A percentile compares a stretch with the other conserved stretches of the same genome.
These are phyloP conservation scores for Phytophthora hibernalis DNA, from an alignment of 352 stramenopile species.

Conservation along the genomic window DNA sequence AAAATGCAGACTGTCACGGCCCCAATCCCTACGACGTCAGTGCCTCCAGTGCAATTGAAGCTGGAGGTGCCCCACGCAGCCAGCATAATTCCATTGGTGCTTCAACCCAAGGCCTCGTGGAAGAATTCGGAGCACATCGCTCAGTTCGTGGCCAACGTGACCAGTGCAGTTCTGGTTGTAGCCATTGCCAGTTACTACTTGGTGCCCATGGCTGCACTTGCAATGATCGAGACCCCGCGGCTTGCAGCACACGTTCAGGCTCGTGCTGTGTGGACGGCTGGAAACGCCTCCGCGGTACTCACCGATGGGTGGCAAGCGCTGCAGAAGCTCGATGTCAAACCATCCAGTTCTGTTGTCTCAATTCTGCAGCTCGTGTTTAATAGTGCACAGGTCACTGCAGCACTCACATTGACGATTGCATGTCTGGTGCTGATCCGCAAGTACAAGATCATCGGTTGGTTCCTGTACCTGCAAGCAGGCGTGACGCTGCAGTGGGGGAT, in stretches of 20 bases:
- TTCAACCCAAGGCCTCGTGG: constrained; percentile 50
- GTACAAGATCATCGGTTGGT: constrained; percentile 74
- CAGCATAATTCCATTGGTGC: constrained; percentile 18
- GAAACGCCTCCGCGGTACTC: constrained; percentile 35
- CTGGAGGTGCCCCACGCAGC: constrained; percentile 23
- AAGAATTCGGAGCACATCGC: constrained; percentile 73
- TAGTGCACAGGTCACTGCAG: constrained; percentile 50
- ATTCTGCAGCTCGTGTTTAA: constrained; percentile 36
- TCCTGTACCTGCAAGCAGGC: constrained; percentile 57
- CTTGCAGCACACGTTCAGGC: constrained; percentile 34
- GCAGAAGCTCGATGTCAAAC: constrained; percentile 32
- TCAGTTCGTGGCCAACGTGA: constrained; percentile 73
- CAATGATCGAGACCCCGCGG: constrained; percentile 46
- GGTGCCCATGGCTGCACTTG: constrained; percentile 37
- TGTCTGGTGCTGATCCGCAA: constrained; percentile 51
- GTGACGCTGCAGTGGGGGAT: constrained; percentile 74
- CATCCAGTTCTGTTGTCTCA: constrained; percentile 37
- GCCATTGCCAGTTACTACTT: constrained; percentile 56
- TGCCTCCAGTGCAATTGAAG: constrained; percentile 5
- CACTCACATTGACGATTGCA: constrained; percentile 35
- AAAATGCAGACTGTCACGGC: constrained; percentile 19
- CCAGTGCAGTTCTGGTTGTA: constrained; percentile 62
- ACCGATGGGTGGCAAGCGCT: constrained; percentile 38
- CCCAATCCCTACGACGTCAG: constrained; percentile 1
- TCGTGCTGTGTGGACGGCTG: constrained; percentile 28